These are phyloP conservation scores for Lepidopterella palustris DNA, from an alignment of 495 filamentous ascomycete species.

Conservation along the genomic window DNA sequence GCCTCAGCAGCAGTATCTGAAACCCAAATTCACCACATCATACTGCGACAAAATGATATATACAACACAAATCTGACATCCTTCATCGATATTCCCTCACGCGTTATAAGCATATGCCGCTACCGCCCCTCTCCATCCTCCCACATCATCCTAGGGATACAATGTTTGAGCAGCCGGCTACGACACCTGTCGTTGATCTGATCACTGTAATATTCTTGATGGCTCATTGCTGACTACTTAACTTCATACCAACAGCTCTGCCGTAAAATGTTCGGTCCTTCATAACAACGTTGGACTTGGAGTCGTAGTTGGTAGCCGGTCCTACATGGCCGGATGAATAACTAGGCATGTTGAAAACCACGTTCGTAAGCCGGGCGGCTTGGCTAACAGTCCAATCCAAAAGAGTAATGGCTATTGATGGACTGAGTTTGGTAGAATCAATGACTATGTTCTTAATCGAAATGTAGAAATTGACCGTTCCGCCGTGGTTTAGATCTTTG, in stretches of 20 bases:
- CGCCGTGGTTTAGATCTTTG: constrained; percentile 35
- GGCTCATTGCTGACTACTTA: constrained; percentile 93
- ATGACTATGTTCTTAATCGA: constrained; percentile 42
- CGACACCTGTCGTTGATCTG: constrained; percentile 76
- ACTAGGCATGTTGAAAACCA: constrained; percentile 35
- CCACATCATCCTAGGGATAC: background rate
- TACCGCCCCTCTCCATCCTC: background rate
- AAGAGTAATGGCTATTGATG: constrained; percentile 9
- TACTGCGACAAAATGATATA: too few species aligned
- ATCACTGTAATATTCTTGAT: constrained; percentile 86
- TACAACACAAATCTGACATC: too few species aligned
- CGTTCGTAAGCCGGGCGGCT: constrained; percentile 40
- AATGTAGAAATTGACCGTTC: constrained; percentile 38
- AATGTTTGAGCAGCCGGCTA: background rate
- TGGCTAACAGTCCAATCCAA: constrained; percentile 46
- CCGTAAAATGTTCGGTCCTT: constrained; percentile 81
- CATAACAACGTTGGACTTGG: constrained; percentile 24
- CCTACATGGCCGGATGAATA: constrained; percentile 30
- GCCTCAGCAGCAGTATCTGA: too few species aligned
- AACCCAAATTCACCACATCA: too few species aligned
- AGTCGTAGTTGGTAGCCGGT: constrained; percentile 42
- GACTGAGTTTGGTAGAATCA: constrained; percentile 33
- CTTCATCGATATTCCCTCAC: background rate
- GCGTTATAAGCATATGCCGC: background rate
- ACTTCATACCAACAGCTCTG: constrained; percentile 73